Percentiles rank a stretch among this genome's conserved stretches.
These are phyloP conservation scores for Mortierella polycephala DNA, from an alignment of 371 early-diverging fungal genomes.

Conservation along the genomic window DNA sequence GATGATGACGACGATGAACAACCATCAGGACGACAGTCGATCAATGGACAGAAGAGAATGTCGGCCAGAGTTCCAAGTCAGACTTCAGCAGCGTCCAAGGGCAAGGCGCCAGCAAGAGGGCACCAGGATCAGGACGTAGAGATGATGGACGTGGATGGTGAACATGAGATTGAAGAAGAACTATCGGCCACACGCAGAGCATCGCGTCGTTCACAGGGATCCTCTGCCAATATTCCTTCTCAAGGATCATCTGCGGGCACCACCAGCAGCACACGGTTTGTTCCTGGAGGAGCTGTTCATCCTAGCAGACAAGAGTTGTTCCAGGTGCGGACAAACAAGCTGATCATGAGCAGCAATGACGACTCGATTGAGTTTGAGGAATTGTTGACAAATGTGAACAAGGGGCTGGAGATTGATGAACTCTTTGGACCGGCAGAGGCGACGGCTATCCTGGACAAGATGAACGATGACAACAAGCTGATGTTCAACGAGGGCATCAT, in stretches of 20 bases:
- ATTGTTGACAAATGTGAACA: slow-evolving; percentile 59
- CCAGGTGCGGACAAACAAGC: slow-evolving; percentile 15
- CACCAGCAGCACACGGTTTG: slow-evolving; percentile 9
- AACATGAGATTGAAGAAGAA: slow-evolving; percentile 58
- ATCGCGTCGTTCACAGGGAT: slow-evolving; percentile 29
- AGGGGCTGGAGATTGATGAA: slow-evolving; percentile 46
- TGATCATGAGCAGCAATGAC: slow-evolving; percentile 44
- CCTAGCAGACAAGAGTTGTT: slow-evolving; percentile 39
- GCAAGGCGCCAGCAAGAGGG: slow-evolving; percentile 37
- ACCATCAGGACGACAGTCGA: slow-evolving; percentile 3
- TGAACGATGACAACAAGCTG: slow-evolving; percentile 76
- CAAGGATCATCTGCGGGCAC: slow-evolving; percentile 30
- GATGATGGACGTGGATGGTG: slow-evolving; percentile 52
- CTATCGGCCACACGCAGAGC: slow-evolving; percentile 39
- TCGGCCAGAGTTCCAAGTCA: slow-evolving; percentile 3
- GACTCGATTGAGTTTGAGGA: slow-evolving; percentile 56
- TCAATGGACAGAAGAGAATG: slow-evolving; percentile 10
- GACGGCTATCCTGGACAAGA: slow-evolving; percentile 59
- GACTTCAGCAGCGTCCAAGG: slow-evolving; percentile 13
- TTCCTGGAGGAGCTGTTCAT: slow-evolving; percentile 45
- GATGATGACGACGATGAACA: slow-evolving; percentile 54
- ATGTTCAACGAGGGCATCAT: slow-evolving; percentile 76
- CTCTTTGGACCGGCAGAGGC: slow-evolving; percentile 60
- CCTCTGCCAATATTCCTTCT: slow-evolving; percentile 22
- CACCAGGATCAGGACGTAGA: slow-evolving; percentile 56